A percentile compares a stretch with the other conserved stretches of the same genome.
Conservation (phyloP, 2,329 filamentous ascomycete genomes). For the Seiridium unicorne region DNA sequence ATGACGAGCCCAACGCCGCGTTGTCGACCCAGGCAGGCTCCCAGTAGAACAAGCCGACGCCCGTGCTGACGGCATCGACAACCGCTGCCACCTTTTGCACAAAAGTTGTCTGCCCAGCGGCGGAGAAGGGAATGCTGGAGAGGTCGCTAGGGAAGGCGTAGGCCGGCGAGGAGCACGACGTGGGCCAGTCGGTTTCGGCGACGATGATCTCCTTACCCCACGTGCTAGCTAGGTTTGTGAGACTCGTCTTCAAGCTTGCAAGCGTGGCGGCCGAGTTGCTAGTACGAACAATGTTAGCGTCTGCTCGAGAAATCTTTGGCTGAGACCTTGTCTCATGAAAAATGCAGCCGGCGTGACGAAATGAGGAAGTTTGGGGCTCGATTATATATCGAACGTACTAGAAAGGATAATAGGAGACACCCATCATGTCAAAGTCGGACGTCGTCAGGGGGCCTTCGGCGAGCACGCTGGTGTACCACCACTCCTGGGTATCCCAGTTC, state of each 20-base stretch:
- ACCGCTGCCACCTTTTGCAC: constrained; percentile 57
- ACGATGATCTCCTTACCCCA: constrained; percentile 69
- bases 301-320: not conserved
- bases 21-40: constrained; percentile 72
- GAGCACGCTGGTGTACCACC: constrained; percentile 62
- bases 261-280: constrained; percentile 55
- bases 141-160: constrained; percentile 62
- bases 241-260: constrained; percentile 48
- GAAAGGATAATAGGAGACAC: constrained; percentile 73
- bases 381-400: constrained; percentile 36
- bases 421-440: constrained; percentile 68
- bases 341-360: not conserved
- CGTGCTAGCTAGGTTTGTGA: constrained; percentile 57
- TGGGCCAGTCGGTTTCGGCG: constrained; percentile 71
- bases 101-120: constrained; percentile 61
- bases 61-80: constrained; percentile 50
- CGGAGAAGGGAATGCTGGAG: constrained; percentile 58
- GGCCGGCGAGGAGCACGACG: constrained; percentile 55
- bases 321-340: not conserved
- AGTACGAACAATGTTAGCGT: constrained; percentile 8
- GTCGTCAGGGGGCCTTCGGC: constrained; percentile 45
- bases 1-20: constrained; percentile 62
- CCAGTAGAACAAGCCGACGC: constrained; percentile 69
- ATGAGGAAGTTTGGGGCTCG: too few species aligned
- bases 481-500: constrained; percentile 65